Base-by-base conservation (phyloP, 1,284 basidiomycete genomes). In the Thelephora terrestris region DNA sequence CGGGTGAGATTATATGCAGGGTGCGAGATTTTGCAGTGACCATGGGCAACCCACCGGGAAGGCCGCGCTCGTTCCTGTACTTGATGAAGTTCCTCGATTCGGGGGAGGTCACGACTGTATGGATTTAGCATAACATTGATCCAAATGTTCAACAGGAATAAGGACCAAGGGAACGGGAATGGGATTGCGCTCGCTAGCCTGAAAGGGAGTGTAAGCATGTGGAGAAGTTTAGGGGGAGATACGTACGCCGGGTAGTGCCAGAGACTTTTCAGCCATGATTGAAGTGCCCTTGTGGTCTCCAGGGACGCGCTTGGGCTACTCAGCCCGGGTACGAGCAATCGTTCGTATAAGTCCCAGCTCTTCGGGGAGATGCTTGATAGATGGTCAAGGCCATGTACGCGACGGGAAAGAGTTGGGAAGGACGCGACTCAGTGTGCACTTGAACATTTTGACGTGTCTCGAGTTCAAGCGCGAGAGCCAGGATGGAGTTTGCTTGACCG, bases 201-300 rank as follows among this genome's bases (percentile, higher is more conserved):
- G 45, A 44, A 21, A 42, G 32, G n/a, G 18, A 36, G 36, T 23
- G 40, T 27, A 2, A 21, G 27, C 10, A 4, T 3, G 7, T 16
- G 29, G 43, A 6, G 34, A 20, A n/a, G 35, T 2, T 35, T 20
- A 21, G 18, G 32, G 42, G 32, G 9, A 12, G 17, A 20, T 35
- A 53, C 52, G n/a, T 51, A 53, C 52, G 52, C 52, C 20, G 52
- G 52, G 39, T 46, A 38, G 21, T 51, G 47, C 52, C 52, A 53
- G 27, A 53, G 47, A 5, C 52, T 50, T 43, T 47, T 45, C 6
- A 53, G 42, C 12, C 36, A 39, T 16, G 52, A 50, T 39, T 53
- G 52, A 32, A 32, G 29, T 14, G 14, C 12, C 29, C 29, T 32
- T 32, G 9, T 10, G 29, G 14, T 12, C 7, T 32, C 29, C 29